Conservation (phyloP, 139 green algal species). For the Prasinococcaceae sp. region DNA sequence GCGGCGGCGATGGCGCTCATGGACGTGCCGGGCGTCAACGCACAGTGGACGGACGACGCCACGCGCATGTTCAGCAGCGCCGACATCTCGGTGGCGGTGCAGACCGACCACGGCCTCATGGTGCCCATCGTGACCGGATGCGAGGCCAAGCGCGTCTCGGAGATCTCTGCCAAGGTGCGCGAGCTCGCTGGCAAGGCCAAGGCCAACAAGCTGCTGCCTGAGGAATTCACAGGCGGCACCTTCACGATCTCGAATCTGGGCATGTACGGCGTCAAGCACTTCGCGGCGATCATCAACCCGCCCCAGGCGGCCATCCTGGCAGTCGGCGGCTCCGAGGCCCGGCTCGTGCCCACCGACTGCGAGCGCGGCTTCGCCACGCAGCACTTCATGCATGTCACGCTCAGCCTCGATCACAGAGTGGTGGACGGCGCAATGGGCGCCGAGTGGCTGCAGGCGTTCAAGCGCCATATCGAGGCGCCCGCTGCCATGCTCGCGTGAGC, state of each 20-base stretch:
- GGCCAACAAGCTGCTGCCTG: constrained; percentile 22
- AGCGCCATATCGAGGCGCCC: constrained; percentile 74
- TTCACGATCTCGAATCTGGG: constrained; percentile 41
- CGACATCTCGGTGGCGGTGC: constrained; percentile 64
- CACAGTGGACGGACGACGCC: constrained; percentile 56
- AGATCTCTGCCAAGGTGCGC: constrained; percentile 30
- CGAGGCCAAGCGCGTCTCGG: constrained; percentile 16
- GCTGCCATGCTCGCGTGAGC: constrained; percentile 72
- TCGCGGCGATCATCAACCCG: constrained; percentile 38
- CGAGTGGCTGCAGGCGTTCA: constrained; percentile 90
- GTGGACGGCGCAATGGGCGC: constrained; percentile 80
- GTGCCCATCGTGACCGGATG: constrained; percentile 41
- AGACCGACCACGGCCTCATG: constrained; percentile 71
- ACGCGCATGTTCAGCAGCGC: constrained; percentile 70
- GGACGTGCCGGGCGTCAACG: constrained; percentile 57
- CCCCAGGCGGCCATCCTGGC: constrained; percentile 39
- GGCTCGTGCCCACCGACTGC: constrained; percentile 35
- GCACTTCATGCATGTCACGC: constrained; percentile 61
- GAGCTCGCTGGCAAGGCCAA: constrained; percentile 24
- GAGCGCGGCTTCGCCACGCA: constrained; percentile 22
- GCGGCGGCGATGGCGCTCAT: constrained; percentile 62
- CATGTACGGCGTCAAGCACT: constrained; percentile 41
- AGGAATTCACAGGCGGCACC: constrained; percentile 31
- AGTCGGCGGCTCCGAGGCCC: constrained; percentile 15
- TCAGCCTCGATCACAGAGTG: constrained; percentile 70